Percentiles rank a stretch among this genome's conserved stretches.
phyloP scores from a whole-genome alignment of 2,329 filamentous ascomycete genomes.

The Sporothrix luriei region DNA sequence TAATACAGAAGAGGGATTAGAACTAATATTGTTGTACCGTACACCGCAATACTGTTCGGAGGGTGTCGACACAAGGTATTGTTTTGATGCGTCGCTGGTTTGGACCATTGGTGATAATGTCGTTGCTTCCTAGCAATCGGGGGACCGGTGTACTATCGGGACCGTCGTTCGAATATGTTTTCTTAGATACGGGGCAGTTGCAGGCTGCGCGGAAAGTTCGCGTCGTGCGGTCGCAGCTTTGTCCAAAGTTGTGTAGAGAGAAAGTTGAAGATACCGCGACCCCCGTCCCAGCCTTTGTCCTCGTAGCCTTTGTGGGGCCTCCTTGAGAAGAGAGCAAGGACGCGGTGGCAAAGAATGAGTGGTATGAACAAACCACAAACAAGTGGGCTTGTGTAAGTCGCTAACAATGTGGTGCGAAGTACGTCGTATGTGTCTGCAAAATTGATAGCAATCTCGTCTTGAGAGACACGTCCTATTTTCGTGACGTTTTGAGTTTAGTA shows the following conservation, averaged over 20 bases:
- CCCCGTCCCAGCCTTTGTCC: neutral
- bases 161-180: neutral
- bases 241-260: neutral
- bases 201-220: neutral
- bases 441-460: too few species aligned
- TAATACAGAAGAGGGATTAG: too few species aligned
- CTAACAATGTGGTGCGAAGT: too few species aligned
- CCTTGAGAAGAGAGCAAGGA: too few species aligned
- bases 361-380: too few species aligned
- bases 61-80: neutral
- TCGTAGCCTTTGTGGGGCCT: neutral
- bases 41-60: conserved; percentile 1
- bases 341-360: too few species aligned
- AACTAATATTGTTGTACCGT: neutral
- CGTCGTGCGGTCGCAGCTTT: neutral
- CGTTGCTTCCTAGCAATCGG: neutral
- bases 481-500: too few species aligned
- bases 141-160: neutral
- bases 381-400: too few species aligned
- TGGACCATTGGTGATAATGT: conserved; percentile 23
- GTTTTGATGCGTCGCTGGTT: neutral
- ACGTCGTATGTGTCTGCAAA: too few species aligned
- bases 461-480: too few species aligned
- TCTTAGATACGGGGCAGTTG: neutral
- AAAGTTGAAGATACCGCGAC: neutral